phyloP scores from a whole-genome alignment of 2,329 filamentous ascomycete species.

The Pseudogymnoascus sp. region DNA sequence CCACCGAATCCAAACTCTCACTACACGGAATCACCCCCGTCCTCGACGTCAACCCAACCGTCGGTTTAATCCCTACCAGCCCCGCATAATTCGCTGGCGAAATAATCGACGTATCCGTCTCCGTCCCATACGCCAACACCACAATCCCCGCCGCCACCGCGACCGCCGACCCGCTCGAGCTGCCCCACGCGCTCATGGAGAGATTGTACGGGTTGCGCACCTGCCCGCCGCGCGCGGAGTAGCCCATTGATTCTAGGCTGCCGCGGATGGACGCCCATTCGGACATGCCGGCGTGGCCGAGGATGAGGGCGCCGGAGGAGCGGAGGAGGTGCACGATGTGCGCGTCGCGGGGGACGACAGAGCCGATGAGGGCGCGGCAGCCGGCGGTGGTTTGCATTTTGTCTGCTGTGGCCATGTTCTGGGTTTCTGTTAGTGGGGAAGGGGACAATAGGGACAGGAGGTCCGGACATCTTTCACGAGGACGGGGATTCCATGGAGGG shows the following conservation, averaged over 20 bases:
- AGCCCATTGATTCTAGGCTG: conserved; percentile 49
- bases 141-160: conserved; percentile 28
- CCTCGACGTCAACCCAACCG: conserved; percentile 55
- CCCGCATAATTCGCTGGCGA: conserved; percentile 47
- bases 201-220: conserved; percentile 51
- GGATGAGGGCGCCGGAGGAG: conserved; percentile 51
- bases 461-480: conserved; percentile 42
- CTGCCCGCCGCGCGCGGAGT: conserved; percentile 56
- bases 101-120: conserved; percentile 57
- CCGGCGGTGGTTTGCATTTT: conserved; percentile 50
- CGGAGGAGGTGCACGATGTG: conserved; percentile 52
- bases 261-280: conserved; percentile 57
- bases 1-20: conserved; percentile 56
- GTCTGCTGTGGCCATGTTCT: conserved; percentile 48
- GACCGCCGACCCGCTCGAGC: conserved; percentile 54
- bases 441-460: background rate
- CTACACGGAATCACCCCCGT: conserved; percentile 56
- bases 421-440: background rate
- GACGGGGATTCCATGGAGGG: conserved; percentile 49
- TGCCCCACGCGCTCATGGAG: conserved; percentile 50
- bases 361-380: conserved; percentile 45
- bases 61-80: conserved; percentile 60
- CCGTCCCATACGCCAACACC: conserved; percentile 45
- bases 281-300: conserved; percentile 58
- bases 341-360: conserved; percentile 44